Evolutionary conservation across 75 land plant species (phyloP), one percentile per base, ranked within the genome.

Genomic region (Cryptomeria japonica): DNA sequence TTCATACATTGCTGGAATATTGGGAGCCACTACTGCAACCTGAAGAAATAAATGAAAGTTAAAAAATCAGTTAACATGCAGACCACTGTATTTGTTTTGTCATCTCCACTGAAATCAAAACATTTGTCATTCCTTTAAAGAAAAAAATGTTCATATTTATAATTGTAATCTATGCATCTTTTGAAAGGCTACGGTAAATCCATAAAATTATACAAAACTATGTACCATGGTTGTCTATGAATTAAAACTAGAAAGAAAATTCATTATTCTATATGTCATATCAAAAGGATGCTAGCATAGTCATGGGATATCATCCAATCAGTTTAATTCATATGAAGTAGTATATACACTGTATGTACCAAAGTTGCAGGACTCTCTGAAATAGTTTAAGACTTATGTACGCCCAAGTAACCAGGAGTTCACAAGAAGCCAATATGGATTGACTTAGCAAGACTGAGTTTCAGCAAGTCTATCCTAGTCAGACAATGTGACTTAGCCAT

Each of bases 21-120:
- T 96, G 28, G 98, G 97, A 34, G 97, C 97, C 84, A 97, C 89
- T 28, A 84, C 97, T 72, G 96, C 92, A 84, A 97, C 96, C 98
- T 97, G 90, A n/a, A 86, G 82, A 84, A 39, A 44, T 78, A 36
- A 64, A 32, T 15, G 49, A 38, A 3, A 22, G 22, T 88, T 73
- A 39, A 64, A 61, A 22, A 34, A 73, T 28, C 9, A 34, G 32
- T 44, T 55, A 13, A 19, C 58, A 42, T 75, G 38, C 34, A 31
- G 11, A 10, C 12, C n/a, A 75, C 13, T 32, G 13, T 75, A 13
- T 32, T 28, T 64, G 28, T 64, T 64, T 64, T n/a, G n/a, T 25
- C 10, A 6, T 1, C 25, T 58, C 7, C 70, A 64, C 31, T 64
- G 1, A 64, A 64, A 64, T 64, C 70, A 22, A 25, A 25, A 25